A percentile compares a stretch with the other conserved stretches of the same genome.
These are phyloP conservation scores for Penicillium sp. DNA, from an alignment of 2,329 filamentous ascomycete species.

Conservation along the genomic window DNA sequence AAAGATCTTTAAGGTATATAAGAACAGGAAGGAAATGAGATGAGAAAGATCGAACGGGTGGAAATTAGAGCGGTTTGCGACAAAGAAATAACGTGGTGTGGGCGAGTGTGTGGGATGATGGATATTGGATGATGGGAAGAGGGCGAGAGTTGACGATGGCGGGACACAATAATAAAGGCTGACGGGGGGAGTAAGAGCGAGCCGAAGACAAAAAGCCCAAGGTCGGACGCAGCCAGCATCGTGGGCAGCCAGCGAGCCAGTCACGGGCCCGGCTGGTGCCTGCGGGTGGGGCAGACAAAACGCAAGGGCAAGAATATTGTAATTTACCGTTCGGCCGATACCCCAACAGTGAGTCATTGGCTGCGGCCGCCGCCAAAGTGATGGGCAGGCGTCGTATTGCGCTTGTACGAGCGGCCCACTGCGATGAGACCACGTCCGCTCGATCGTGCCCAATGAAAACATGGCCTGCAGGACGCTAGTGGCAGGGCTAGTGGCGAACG, in stretches of 20 bases:
- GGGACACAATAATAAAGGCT: conserved; percentile 18
- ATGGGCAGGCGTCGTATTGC: background rate
- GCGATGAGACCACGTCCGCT: conserved; percentile 2
- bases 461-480: background rate
- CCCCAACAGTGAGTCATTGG: background rate
- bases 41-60: conserved; percentile 5
- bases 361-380: background rate
- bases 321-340: background rate
- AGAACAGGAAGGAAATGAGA: background rate
- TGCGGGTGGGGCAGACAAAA: background rate
- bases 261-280: background rate
- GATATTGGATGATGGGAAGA: conserved; percentile 22
- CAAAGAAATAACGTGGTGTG: conserved; percentile 7
- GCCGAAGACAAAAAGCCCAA: background rate
- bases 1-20: background rate
- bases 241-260: background rate
- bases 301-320: conserved; percentile 5
- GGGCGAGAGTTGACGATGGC: conserved; percentile 15
- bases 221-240: background rate
- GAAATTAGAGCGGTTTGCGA: background rate
- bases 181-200: conserved; percentile 6
- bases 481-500: conserved; percentile 11
- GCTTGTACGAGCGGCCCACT: background rate
- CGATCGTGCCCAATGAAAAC: background rate
- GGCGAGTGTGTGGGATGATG: conserved; percentile 20